phyloP scores from a whole-genome alignment of 2,329 filamentous ascomycete genomes.

The Trichoderma afroharzianum region DNA sequence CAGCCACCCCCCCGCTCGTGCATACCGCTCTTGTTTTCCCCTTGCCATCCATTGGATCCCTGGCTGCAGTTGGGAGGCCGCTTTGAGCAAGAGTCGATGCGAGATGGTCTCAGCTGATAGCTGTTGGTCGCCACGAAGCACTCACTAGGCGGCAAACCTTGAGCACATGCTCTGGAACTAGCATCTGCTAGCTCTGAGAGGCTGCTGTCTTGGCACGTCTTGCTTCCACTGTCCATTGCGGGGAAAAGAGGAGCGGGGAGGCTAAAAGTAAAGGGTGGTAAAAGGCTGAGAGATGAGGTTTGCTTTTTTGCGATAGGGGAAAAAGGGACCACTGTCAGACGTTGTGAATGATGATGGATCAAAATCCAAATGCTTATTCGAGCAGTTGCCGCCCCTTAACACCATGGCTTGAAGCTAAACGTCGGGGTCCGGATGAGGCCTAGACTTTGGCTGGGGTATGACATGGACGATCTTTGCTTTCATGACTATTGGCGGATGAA shows the following conservation, averaged over 20 bases:
- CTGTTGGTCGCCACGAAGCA: not conserved
- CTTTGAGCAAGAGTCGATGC: not conserved
- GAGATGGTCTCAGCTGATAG: not conserved
- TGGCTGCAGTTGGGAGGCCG: not conserved
- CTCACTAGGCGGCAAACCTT: not conserved
- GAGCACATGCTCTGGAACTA: conserved; percentile 1
- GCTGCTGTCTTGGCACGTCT: not conserved
- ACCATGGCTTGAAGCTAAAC: not conserved
- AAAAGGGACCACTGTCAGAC: not conserved
- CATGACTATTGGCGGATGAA: not conserved
- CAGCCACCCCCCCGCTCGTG: not conserved
- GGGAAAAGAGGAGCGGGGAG: not conserved
- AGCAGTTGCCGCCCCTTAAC: not conserved
- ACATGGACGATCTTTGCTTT: not conserved
- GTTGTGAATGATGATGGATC: not conserved
- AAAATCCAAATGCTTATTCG: not conserved
- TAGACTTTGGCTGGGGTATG: conserved; percentile 1
- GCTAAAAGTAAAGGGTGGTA: not conserved
- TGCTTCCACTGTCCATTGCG: not conserved
- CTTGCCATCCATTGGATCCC: not conserved
- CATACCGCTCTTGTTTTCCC: not conserved
- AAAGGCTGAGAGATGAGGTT: not conserved
- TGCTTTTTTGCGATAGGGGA: not conserved
- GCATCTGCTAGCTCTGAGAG: conserved; percentile 5
- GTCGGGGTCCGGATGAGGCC: conserved; percentile 4